phyloP scores from a whole-genome alignment of 176 grass and related monocot genomes.

The Typha latifolia region DNA sequence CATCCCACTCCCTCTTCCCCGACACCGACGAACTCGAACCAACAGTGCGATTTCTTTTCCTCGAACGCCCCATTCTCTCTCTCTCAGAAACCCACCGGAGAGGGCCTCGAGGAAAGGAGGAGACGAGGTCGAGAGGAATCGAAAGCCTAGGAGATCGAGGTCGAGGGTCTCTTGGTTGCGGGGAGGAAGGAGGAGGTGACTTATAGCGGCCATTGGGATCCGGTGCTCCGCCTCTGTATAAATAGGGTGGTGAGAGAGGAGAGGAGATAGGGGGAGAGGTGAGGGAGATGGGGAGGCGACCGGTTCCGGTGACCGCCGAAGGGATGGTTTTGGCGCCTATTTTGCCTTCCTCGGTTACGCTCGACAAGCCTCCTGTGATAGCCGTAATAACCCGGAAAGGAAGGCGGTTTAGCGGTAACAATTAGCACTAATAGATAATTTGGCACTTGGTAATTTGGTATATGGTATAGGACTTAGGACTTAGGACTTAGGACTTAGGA shows the following conservation, averaged over 20 bases:
- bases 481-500: no score
- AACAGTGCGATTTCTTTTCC: neutral
- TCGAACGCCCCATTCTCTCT: constrained; percentile 5
- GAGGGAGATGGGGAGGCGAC: neutral
- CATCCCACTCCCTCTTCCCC: constrained; percentile 26
- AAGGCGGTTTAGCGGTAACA: neutral
- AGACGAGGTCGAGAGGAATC: constrained; percentile 13
- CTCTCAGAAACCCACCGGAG: constrained; percentile 17
- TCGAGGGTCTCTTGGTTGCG: no score
- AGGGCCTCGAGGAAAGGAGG: neutral
- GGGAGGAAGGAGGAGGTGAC: neutral
- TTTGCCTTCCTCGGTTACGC: neutral
- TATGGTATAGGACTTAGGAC: no score
- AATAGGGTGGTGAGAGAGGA: neutral
- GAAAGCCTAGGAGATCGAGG: constrained; percentile 1
- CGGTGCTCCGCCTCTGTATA: neutral
- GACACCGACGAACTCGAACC: neutral
- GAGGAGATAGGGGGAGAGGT: neutral
- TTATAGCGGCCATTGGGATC: neutral
- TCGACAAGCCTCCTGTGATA: no score
- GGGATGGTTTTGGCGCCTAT: constrained; percentile 4
- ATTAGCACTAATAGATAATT: no score
- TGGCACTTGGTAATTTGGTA: no score
- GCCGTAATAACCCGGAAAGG: neutral
- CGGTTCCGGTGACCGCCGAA: constrained; percentile 4